Evolutionary conservation across 2,329 filamentous ascomycete species (phyloP).

Genomic region (Tolypocladium ophioglossoides): DNA sequence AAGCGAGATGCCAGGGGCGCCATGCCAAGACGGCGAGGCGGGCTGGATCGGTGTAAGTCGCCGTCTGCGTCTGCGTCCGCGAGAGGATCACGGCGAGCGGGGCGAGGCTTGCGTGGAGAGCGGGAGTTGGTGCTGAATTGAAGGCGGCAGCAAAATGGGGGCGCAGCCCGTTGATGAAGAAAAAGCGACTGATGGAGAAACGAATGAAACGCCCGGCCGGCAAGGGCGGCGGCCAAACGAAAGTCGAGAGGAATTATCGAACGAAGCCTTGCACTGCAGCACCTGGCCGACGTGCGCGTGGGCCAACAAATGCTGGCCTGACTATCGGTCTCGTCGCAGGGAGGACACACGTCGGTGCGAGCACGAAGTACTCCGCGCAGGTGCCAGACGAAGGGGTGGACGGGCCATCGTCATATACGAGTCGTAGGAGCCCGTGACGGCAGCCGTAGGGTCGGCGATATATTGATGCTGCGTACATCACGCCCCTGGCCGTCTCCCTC

Average conservation of each 20-base stretch:
- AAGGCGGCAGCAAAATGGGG: neutral
- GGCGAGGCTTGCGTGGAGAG: neutral
- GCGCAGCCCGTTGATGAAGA: neutral
- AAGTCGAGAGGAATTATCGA: neutral
- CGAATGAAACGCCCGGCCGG: neutral
- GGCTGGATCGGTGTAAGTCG: neutral
- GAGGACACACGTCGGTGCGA: no score
- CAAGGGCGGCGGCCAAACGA: neutral
- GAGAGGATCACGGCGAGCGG: neutral
- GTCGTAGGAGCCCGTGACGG: neutral
- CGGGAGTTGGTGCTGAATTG: neutral
- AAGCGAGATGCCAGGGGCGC: neutral
- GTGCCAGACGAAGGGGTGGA: neutral
- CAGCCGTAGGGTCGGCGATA: neutral
- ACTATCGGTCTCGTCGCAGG: no score
- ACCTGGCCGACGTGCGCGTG: neutral
- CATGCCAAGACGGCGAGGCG: neutral
- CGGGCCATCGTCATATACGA: neutral
- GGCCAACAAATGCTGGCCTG: neutral
- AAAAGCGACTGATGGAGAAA: neutral
- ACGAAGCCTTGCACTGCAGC: neutral
- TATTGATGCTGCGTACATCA: no score
- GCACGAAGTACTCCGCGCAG: neutral
- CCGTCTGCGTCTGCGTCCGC: no score
- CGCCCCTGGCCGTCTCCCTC: no score